Evolutionary conservation across 1,284 basidiomycete genomes (phyloP).

Genomic region (Melampsora larici-populina): DNA sequence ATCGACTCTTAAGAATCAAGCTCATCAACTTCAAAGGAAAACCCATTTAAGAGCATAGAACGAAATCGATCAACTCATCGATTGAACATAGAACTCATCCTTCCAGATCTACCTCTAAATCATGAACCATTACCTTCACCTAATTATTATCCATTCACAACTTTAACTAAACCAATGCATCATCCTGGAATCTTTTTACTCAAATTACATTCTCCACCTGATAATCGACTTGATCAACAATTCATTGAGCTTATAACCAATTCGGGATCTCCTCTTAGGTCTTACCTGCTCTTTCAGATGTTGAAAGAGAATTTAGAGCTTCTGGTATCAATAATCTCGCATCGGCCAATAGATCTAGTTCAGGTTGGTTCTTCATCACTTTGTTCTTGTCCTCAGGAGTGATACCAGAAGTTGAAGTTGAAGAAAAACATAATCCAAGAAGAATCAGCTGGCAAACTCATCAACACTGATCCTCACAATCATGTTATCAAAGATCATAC

Average conservation of each 20-base stretch:
- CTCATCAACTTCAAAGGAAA: too few relatives aligned
- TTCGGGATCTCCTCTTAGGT: not conserved
- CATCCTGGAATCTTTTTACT: conserved; percentile 45
- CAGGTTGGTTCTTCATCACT: not conserved
- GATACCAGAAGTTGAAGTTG: not conserved
- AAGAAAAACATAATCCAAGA: not conserved
- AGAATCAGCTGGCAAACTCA: conserved; percentile 1
- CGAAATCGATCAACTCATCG: too few relatives aligned
- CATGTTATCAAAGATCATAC: not conserved
- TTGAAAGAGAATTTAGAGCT: conserved; percentile 38
- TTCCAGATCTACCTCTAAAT: not conserved
- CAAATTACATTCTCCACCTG: conserved; percentile 45
- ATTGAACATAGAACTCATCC: not conserved
- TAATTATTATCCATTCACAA: conserved; percentile 23
- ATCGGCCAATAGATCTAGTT: not conserved
- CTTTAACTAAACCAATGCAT: conserved; percentile 26
- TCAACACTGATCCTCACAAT: not conserved
- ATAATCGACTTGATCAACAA: conserved; percentile 46
- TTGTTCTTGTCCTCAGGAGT: not conserved
- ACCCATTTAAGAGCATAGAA: too few relatives aligned
- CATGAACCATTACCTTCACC: conserved; percentile 27
- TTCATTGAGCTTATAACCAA: not conserved
- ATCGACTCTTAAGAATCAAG: too few relatives aligned
- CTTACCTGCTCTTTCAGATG: conserved; percentile 25
- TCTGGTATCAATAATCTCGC: conserved; percentile 14